A percentile compares a stretch with the other conserved stretches of the same genome.
These are phyloP conservation scores for Coleophoma cylindrospora DNA, from an alignment of 2,329 filamentous ascomycete genomes.

Conservation along the genomic window DNA sequence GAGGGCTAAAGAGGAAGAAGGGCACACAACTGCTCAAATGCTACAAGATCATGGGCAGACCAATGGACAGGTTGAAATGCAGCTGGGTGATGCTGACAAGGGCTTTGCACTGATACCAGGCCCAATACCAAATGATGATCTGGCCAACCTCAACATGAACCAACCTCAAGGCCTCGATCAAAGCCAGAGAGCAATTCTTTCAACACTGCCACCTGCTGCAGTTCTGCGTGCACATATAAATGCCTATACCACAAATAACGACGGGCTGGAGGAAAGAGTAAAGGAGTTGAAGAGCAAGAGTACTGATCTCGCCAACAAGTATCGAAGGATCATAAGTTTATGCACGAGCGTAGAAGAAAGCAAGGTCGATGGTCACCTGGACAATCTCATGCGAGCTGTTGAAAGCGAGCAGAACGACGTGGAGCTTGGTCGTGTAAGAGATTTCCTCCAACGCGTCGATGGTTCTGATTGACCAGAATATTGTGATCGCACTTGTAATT, in stretches of 20 bases:
- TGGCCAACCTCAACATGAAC: conserved; percentile 21
- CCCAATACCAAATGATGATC: conserved; percentile 8
- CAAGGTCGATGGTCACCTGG: conserved; percentile 74
- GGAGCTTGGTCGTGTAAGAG: conserved; percentile 70
- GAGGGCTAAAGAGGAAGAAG: conserved; percentile 67
- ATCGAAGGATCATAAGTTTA: conserved; percentile 79
- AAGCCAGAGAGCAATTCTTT: conserved; percentile 33
- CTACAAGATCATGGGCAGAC: conserved; percentile 41
- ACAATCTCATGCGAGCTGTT: conserved; percentile 76
- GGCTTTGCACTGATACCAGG: conserved; percentile 15
- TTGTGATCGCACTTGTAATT: not conserved
- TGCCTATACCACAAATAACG: conserved; percentile 66
- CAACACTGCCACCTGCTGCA: conserved; percentile 48
- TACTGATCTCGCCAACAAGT: conserved; percentile 80
- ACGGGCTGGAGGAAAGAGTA: conserved; percentile 61
- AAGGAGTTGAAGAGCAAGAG: conserved; percentile 71
- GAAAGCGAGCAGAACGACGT: conserved; percentile 79
- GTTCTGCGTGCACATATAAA: conserved; percentile 63
- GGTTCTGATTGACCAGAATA: conserved; percentile 19
- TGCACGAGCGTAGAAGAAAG: conserved; percentile 75
- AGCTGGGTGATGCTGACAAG: conserved; percentile 28
- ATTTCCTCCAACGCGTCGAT: conserved; percentile 77
- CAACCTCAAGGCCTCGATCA: conserved; percentile 36
- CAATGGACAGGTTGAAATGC: conserved; percentile 49
- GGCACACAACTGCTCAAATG: conserved; percentile 44